phyloP scores from a whole-genome alignment of 2,329 filamentous ascomycete species.

The Arthrobotrys sinensis region DNA sequence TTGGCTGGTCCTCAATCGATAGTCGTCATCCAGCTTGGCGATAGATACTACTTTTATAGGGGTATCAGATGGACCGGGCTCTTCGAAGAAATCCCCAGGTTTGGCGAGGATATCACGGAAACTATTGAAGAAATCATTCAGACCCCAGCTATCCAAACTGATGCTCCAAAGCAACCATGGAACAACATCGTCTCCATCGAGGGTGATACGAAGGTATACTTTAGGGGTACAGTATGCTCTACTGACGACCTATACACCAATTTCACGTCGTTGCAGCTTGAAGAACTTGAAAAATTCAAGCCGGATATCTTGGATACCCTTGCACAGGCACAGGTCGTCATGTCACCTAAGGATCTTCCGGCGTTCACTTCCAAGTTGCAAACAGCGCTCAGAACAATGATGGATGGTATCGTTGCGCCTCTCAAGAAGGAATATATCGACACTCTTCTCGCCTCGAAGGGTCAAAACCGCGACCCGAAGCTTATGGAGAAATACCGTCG shows the following conservation, averaged over 20 bases:
- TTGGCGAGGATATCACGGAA: slow-evolving; percentile 63
- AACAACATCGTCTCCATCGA: slow-evolving; percentile 56
- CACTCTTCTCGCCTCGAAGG: slow-evolving; percentile 33
- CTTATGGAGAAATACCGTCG: slow-evolving; percentile 56
- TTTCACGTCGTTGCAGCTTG: slow-evolving; percentile 39
- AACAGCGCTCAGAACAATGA: slow-evolving; percentile 35
- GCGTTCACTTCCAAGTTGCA: slow-evolving; percentile 54
- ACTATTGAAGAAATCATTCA: slow-evolving; percentile 57
- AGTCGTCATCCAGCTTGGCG: slow-evolving; percentile 62
- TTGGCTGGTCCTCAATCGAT: slow-evolving; percentile 64
- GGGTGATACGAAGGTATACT: slow-evolving; percentile 46
- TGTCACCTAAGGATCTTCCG: slow-evolving; percentile 50
- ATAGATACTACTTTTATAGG: slow-evolving; percentile 64
- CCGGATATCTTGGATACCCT: slow-evolving; percentile 52
- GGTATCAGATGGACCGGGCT: slow-evolving; percentile 62
- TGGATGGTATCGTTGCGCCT: slow-evolving; percentile 43
- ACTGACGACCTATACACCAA: slow-evolving; percentile 49
- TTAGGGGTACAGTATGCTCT: slow-evolving; percentile 27
- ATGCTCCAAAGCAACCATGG: slow-evolving; percentile 39
- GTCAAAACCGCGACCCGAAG: slow-evolving; percentile 43
- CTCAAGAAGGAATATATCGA: slow-evolving; percentile 55
- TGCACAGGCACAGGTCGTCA: slow-evolving; percentile 42
- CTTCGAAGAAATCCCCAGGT: slow-evolving; percentile 62
- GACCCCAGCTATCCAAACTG: background rate
- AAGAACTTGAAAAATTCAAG: slow-evolving; percentile 52